phyloP scores from a whole-genome alignment of 306 rosid species.

The Malus fusca region DNA sequence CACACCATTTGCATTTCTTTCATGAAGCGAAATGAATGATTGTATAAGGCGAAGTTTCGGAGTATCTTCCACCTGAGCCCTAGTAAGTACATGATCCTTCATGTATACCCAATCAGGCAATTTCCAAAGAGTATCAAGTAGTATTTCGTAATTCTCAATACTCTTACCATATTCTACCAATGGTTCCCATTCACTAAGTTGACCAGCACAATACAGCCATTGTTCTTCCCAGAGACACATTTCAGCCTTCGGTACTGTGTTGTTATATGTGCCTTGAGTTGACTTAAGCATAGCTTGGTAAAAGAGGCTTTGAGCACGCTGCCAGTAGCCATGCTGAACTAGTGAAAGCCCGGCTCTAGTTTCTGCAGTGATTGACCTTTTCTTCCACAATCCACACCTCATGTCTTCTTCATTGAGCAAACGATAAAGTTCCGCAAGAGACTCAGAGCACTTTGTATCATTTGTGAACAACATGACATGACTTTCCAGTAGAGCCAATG shows the following conservation, averaged over 20 bases:
- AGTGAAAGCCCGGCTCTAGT: conserved; percentile 96
- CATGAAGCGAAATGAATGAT: conserved; percentile 89
- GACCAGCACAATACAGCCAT: conserved; percentile 88
- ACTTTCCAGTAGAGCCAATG: conserved; percentile 92
- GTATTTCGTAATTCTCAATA: conserved; percentile 90
- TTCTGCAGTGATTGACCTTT: conserved; percentile 82
- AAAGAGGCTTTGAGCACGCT: conserved; percentile 96
- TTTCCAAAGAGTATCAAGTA: conserved; percentile 94
- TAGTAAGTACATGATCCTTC: conserved; percentile 95
- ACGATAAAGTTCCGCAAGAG: conserved; percentile 94
- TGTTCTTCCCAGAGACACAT: conserved; percentile 99
- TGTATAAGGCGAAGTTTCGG: conserved; percentile 87
- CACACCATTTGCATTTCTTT: conserved; percentile 79
- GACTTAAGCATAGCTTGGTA: conserved; percentile 99
- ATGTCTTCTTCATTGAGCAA: conserved; percentile 97
- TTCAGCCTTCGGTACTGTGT: conserved; percentile 95
- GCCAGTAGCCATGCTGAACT: conserved; percentile 99
- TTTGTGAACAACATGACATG: conserved; percentile 82
- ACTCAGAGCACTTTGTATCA: conserved; percentile 89
- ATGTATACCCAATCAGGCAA: conserved; percentile 94
- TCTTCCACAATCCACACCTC: conserved; percentile 99
- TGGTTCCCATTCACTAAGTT: conserved; percentile 98
- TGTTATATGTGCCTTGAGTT: conserved; percentile 94
- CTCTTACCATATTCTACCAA: conserved; percentile 91
- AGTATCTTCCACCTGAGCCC: conserved; percentile 98